Conservation (phyloP, 208 protist species). For the Wallacemonas sp. region DNA sequence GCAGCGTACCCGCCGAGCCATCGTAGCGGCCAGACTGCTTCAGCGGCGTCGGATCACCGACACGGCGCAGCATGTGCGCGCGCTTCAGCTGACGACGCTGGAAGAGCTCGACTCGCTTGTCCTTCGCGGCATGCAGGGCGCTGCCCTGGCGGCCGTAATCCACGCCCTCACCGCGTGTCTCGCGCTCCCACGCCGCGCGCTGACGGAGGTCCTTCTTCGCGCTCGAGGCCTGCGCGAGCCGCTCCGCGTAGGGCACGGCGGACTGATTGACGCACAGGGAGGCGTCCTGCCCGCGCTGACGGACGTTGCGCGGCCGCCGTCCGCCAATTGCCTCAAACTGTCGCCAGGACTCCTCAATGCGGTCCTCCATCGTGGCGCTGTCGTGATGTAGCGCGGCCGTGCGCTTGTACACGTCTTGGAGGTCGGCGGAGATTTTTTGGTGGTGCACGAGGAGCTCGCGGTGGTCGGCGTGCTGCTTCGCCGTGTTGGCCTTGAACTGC, state of each 20-base stretch:
- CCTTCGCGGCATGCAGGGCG: conserved; percentile 74
- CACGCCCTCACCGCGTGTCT: conserved; percentile 77
- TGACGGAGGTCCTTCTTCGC: conserved; percentile 68
- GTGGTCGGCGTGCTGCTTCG: conserved; percentile 53
- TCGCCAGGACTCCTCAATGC: conserved; percentile 83
- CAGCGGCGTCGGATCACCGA: conserved; percentile 82
- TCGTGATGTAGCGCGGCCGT: conserved; percentile 69
- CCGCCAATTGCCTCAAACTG: conserved; percentile 85
- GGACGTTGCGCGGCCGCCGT: conserved; percentile 48
- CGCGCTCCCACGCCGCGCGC: conserved; percentile 58
- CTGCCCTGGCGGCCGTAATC: conserved; percentile 70
- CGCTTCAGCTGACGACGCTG: conserved; percentile 75
- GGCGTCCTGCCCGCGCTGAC: conserved; percentile 4
- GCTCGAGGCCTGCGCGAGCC: conserved; percentile 51
- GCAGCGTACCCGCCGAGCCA: conserved; percentile 58
- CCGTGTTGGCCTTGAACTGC: conserved; percentile 44
- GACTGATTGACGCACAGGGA: conserved; percentile 50
- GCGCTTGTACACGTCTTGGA: conserved; percentile 83
- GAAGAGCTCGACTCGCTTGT: conserved; percentile 67
- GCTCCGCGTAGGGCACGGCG: conserved; percentile 63
- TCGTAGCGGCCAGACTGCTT: conserved; percentile 85
- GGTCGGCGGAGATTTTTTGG: conserved; percentile 80
- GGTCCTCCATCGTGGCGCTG: conserved; percentile 86
- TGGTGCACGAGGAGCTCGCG: conserved; percentile 87
- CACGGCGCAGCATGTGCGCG: conserved; percentile 70